These are phyloP conservation scores for Suillus lakei DNA, from an alignment of 768 basidiomycete species.

Conservation along the genomic window DNA sequence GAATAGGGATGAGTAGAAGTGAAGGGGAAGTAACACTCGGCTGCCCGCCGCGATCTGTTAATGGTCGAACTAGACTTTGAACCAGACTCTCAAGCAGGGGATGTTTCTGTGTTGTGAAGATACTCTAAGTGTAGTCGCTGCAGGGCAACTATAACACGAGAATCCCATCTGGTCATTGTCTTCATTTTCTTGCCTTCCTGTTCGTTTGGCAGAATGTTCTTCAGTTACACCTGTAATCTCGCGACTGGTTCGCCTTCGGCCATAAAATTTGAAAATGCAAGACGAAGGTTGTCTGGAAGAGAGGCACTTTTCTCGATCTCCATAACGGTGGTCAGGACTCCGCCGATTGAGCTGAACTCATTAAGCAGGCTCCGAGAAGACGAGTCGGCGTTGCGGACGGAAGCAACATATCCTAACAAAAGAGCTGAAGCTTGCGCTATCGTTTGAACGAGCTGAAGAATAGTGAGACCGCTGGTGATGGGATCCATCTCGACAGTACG, in stretches of 20 bases:
- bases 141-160: neutral
- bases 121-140: neutral
- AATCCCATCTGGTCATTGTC: neutral
- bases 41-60: too few species aligned
- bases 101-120: neutral
- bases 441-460: constrained; percentile 6
- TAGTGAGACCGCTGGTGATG: neutral
- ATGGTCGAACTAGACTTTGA: too few species aligned
- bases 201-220: neutral
- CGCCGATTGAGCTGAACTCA: neutral
- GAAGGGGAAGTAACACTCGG: neutral
- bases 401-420: constrained; percentile 4
- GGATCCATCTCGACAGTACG: neutral
- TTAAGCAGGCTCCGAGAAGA: neutral
- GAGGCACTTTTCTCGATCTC: neutral
- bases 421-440: neutral
- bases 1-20: neutral
- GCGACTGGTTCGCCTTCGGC: neutral
- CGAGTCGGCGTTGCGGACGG: neutral
- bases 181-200: neutral
- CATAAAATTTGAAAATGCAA: neutral
- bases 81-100: too few species aligned
- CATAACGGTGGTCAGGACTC: neutral
- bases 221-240: neutral
- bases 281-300: neutral